Base-by-base conservation (phyloP, 2,329 filamentous ascomycete genomes). In the Colletotrichum tanaceti region DNA sequence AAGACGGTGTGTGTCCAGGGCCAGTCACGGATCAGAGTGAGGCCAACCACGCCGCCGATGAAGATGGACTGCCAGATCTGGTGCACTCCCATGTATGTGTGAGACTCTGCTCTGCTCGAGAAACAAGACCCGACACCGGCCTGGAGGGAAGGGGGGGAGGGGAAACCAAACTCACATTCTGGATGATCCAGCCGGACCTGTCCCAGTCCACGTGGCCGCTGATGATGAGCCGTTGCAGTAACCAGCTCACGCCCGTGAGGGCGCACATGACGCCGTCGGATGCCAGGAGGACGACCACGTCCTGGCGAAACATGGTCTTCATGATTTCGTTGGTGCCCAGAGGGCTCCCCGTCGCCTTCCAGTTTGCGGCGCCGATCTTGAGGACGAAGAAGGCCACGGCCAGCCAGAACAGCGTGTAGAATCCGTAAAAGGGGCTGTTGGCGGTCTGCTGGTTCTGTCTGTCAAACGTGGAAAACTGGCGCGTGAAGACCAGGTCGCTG, bases 1-100 rank as follows among this genome's bases (percentile, higher is more conserved):
- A 92, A 93, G 20, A 93, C 90, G 1, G 91, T 93, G 74, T 93
- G 92, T 16, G 92, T 93, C 92, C 92, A 94, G 1, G 91, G 90
- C 92, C 92, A 95, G 58, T 93, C 87, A 5, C 91, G 85, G 74
- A 89, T 85, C 58, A 91, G 84, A 0, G 91, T 90, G 81, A 91
- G 87, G 59, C 85, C 86, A 5, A 94, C 81, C 4, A 91, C 85
- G 10, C 82, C 82, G 4, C 81, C 84, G 13, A 93, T 84, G 73
- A 90, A 94, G 16, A 83, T 70, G 0, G 83, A 81, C 79, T 95
- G 90, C 91, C 91, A 94, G 1, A 91, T 71, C 86, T 88, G 55
- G 24, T n/a, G n/a, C 6, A 55, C n/a, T 14, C 6, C 28, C 28
- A 32, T 32, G 28, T 32, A 32, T 11, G 35, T 24, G 18, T 53